A percentile compares a stretch with the other conserved stretches of the same genome.
Evolutionary conservation across 805 yeast genomes (phyloP).

Genomic region (Cyberlindnera amylophila): DNA sequence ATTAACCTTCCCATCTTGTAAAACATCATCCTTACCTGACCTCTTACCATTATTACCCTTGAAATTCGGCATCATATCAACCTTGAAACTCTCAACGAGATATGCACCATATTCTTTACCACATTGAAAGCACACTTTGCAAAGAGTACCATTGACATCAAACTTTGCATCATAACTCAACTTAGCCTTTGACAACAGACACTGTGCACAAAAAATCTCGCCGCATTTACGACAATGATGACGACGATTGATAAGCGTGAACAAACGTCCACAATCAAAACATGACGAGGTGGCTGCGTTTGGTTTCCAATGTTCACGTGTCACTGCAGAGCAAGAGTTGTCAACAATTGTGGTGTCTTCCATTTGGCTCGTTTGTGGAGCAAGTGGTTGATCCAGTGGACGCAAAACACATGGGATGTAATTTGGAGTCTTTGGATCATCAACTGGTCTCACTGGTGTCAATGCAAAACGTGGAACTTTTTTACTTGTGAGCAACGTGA

Average conservation of each 20-base stretch:
- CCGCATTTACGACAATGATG: constrained; percentile 79
- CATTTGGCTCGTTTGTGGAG: not conserved
- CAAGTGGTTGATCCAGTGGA: constrained; percentile 23
- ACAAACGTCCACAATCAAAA: constrained; percentile 52
- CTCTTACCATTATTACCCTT: constrained; percentile 3
- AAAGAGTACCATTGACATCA: constrained; percentile 53
- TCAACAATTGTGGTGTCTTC: constrained; percentile 2
- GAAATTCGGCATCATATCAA: constrained; percentile 17
- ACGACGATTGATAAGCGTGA: constrained; percentile 62
- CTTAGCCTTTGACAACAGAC: constrained; percentile 47
- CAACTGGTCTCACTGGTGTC: constrained; percentile 51
- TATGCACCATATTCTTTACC: constrained; percentile 47
- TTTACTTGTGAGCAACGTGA: constrained; percentile 12
- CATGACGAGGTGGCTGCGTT: constrained; percentile 57
- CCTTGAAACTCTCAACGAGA: constrained; percentile 25
- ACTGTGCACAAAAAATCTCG: constrained; percentile 59
- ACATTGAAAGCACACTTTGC: constrained; percentile 58
- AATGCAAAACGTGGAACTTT: constrained; percentile 19
- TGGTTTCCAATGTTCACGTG: constrained; percentile 59
- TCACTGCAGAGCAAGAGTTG: constrained; percentile 4
- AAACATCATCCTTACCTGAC: not conserved
- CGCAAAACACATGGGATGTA: constrained; percentile 77
- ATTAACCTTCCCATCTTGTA: not conserved
- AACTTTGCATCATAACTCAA: constrained; percentile 36
- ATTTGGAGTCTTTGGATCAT: constrained; percentile 68